Conservation (phyloP, 176 grass and related monocot genomes). For the Musa beccarii region DNA sequence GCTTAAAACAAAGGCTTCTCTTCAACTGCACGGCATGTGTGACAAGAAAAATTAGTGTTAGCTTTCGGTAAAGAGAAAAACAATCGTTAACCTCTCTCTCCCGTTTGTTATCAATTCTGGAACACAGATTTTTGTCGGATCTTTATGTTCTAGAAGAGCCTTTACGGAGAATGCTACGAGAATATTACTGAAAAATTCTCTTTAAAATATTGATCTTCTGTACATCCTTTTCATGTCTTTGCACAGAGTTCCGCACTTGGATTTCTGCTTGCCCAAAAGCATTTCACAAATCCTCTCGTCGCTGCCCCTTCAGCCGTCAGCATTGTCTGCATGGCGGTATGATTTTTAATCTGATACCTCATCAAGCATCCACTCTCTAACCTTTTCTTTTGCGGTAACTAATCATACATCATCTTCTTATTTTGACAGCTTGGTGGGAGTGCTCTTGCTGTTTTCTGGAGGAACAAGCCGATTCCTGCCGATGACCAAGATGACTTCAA, state of each 20-base stretch:
- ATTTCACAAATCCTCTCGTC: slow-evolving; percentile 89
- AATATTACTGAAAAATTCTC: no score
- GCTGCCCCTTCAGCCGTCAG: slow-evolving; percentile 96
- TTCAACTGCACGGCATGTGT: no score
- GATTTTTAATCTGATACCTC: slow-evolving; percentile 22
- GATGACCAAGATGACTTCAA: slow-evolving; percentile 94
- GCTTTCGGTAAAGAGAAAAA: no score
- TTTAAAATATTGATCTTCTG: no score
- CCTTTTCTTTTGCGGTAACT: slow-evolving; percentile 8
- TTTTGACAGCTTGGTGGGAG: slow-evolving; percentile 71
- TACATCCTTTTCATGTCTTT: not conserved
- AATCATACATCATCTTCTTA: slow-evolving; percentile 9
- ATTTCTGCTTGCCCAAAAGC: slow-evolving; percentile 96
- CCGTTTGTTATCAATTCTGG: not conserved
- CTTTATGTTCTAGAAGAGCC: no score
- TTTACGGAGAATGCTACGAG: not conserved
- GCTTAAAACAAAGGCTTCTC: no score
- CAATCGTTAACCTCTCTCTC: no score
- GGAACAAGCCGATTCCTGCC: slow-evolving; percentile 62
- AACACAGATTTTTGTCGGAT: no score
- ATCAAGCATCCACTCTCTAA: not conserved
- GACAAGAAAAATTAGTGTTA: no score
- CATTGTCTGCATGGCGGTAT: slow-evolving; percentile 84
- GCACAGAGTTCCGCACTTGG: slow-evolving; percentile 84
- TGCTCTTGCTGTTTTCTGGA: slow-evolving; percentile 88